phyloP scores from a whole-genome alignment of 2,329 filamentous ascomycete species.

The Fusarium sp. region DNA sequence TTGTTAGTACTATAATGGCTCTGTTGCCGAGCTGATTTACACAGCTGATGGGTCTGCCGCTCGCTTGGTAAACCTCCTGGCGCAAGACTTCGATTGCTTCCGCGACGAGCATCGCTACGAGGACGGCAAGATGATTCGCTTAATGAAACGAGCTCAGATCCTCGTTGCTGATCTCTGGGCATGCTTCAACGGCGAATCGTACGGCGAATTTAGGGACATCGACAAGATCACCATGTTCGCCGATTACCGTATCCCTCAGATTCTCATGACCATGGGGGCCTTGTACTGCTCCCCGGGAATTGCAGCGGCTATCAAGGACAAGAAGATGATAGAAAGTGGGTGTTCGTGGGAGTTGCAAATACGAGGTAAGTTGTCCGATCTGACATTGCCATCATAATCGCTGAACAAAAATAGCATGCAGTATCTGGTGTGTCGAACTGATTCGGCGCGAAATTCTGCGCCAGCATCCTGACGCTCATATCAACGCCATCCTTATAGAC shows the following conservation, averaged over 20 bases:
- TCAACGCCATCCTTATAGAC: slow-evolving; percentile 94
- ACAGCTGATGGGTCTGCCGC: slow-evolving; percentile 84
- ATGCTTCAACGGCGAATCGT: slow-evolving; percentile 84
- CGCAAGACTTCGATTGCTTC: slow-evolving; percentile 85
- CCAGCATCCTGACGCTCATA: slow-evolving; percentile 74
- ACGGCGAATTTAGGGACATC: slow-evolving; percentile 88
- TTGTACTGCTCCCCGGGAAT: slow-evolving; percentile 86
- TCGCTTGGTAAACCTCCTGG: slow-evolving; percentile 85
- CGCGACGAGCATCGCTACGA: slow-evolving; percentile 83
- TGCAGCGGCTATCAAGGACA: slow-evolving; percentile 73
- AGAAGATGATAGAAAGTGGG: slow-evolving; percentile 75
- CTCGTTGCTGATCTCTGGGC: slow-evolving; percentile 97
- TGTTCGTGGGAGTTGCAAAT: slow-evolving; percentile 87
- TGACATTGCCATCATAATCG: neutral
- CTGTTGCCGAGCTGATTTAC: slow-evolving; percentile 77
- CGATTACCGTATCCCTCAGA: slow-evolving; percentile 96
- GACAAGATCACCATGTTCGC: slow-evolving; percentile 98
- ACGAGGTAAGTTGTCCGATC: slow-evolving; percentile 65
- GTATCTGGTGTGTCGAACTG: slow-evolving; percentile 95
- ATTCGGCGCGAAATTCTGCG: slow-evolving; percentile 83
- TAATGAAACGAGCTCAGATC: slow-evolving; percentile 96
- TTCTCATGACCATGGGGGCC: slow-evolving; percentile 84
- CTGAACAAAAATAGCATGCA: slow-evolving; percentile 70
- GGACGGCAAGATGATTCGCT: slow-evolving; percentile 75
- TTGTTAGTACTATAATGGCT: slow-evolving; percentile 77